Base-by-base conservation (phyloP, 768 basidiomycete genomes). In the Mycena epipterygia region DNA sequence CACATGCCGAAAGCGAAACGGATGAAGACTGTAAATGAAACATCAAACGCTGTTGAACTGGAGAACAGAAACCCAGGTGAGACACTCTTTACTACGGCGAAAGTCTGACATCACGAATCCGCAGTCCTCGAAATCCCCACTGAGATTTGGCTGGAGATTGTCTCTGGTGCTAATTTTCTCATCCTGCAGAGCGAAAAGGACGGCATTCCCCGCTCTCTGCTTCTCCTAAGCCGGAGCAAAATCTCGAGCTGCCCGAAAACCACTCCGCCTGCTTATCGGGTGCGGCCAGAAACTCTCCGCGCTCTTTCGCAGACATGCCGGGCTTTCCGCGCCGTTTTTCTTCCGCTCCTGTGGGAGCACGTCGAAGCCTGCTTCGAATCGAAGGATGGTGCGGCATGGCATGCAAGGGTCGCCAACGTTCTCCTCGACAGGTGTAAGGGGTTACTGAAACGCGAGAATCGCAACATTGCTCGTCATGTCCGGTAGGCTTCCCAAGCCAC, bases 291-390 rank as follows among this genome's bases (percentile, higher is more conserved):
- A 33, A 71, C 68, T 14, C 73, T 83, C 17, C 76, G 81, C 2
- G 76, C 80, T 7, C 76, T 83, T 8, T 83, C 83, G 0, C 83
- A 83, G 63, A 81, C 81, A 0, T 81, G 80, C 62, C 71, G 64
- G 25, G 52, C 70, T 0, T 78, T 81, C 51, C 75, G 82, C 13
- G 42, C 59, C 2, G 55, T 78, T 0, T 82, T 82, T 51, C 71
- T 81, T 4, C 78, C 78, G 2, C 59, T 79, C 51, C 57, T 79
- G 0, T 84, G 79, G 80, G 75, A 80, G 53, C 68, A 77, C 13
- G 70, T 83, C 30, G 78, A 82, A 48, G 78, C 76, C 0, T 82
- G 81, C 39, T 65, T 76, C 75, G 5, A 68, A 58, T 3, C 71
- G 71, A 41, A 64, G 57, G 29, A 32, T 63, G 30, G 64, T 57